Percentiles rank a stretch among this genome's conserved stretches.
Conservation (phyloP, 2,329 filamentous ascomycete species). For the Arthrobotrys pseudoclavata region DNA sequence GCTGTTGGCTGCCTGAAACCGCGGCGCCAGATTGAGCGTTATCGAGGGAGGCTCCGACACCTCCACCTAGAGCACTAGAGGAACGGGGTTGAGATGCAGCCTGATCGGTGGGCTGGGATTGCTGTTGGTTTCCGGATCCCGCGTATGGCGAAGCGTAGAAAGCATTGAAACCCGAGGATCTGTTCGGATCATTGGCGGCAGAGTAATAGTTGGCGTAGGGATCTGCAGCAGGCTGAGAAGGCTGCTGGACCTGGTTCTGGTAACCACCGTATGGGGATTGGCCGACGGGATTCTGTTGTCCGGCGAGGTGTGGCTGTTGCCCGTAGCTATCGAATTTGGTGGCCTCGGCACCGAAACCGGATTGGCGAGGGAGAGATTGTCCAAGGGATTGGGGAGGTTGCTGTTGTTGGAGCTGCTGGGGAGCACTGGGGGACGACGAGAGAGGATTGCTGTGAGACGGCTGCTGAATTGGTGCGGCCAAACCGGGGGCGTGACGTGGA, state of each 20-base stretch:
- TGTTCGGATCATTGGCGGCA: conserved; percentile 29
- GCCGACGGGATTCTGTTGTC: conserved; percentile 65
- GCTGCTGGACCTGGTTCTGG: conserved; percentile 61
- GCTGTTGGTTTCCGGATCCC: conserved; percentile 65
- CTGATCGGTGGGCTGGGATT: conserved; percentile 74
- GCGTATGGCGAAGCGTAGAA: conserved; percentile 68
- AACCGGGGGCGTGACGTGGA: conserved; percentile 71
- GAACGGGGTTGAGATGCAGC: conserved; percentile 79
- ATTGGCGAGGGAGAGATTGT: conserved; percentile 71
- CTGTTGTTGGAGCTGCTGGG: conserved; percentile 76
- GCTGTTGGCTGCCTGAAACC: conserved; percentile 75
- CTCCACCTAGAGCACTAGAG: conserved; percentile 79
- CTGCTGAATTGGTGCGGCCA: conserved; percentile 70
- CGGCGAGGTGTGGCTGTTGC: conserved; percentile 66
- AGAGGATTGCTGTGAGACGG: conserved; percentile 81
- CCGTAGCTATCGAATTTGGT: conserved; percentile 78
- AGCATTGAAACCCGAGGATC: conserved; percentile 32
- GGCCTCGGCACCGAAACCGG: conserved; percentile 77
- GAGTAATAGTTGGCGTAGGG: conserved; percentile 51
- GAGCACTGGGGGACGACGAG: conserved; percentile 76
- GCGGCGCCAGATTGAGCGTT: conserved; percentile 71
- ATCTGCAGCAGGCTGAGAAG: conserved; percentile 44
- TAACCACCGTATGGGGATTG: conserved; percentile 61
- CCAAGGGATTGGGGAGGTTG: conserved; percentile 71
- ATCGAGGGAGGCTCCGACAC: conserved; percentile 74